Conservation (phyloP, 1,284 basidiomycete species). For the Pholiota adiposa region DNA sequence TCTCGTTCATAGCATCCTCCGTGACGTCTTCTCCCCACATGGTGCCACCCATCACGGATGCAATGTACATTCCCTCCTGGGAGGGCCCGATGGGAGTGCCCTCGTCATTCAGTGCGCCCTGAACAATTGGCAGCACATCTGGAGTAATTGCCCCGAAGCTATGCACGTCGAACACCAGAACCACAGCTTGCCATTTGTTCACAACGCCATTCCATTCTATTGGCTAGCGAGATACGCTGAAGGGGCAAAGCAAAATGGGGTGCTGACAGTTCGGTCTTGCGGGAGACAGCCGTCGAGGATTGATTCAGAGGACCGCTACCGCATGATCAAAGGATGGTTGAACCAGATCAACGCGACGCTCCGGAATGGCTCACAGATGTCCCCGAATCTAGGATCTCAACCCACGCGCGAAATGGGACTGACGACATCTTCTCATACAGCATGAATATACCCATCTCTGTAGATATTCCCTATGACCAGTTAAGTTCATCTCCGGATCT, state of each 20-base stretch:
- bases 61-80: neutral
- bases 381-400: conserved; percentile 22
- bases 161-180: conserved; percentile 35
- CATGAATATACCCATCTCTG: conserved; percentile 6
- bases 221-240: conserved; percentile 63
- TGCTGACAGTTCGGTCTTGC: conserved; percentile 42
- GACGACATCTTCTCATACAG: conserved; percentile 16
- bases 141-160: conserved; percentile 52
- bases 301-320: conserved; percentile 52
- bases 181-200: conserved; percentile 49
- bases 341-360: conserved; percentile 54
- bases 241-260: conserved; percentile 53
- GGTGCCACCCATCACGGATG: conserved; percentile 5
- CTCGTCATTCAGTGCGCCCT: conserved; percentile 53
- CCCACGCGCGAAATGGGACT: conserved; percentile 8
- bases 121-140: conserved; percentile 63
- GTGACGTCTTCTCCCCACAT: conserved; percentile 36
- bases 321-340: conserved; percentile 60
- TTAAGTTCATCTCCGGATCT: neutral
- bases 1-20: conserved; percentile 63
- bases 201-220: conserved; percentile 59
- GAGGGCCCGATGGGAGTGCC: conserved; percentile 27
- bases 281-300: conserved; percentile 29
- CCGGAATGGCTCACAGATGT: conserved; percentile 46
- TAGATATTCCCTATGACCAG: conserved; percentile 2